phyloP scores from a whole-genome alignment of 2,329 filamentous ascomycete genomes.

The Trichoderma pleuroti region DNA sequence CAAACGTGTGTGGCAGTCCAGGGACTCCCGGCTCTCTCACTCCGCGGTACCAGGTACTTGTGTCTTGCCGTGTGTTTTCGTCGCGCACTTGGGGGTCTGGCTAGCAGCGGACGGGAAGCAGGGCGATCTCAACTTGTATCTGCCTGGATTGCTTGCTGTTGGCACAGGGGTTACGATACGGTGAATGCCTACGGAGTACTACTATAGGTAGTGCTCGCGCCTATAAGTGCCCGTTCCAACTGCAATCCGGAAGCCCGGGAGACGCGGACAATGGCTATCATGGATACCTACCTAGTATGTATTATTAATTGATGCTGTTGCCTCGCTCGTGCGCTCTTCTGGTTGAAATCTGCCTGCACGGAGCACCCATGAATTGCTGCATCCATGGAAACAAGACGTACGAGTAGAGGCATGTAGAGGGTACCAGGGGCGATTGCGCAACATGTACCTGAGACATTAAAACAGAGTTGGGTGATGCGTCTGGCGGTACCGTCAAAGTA shows the following conservation, averaged over 20 bases:
- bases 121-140: background rate
- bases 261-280: background rate
- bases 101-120: background rate
- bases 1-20: background rate
- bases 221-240: background rate
- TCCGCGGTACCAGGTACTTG: background rate
- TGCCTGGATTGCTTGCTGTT: background rate
- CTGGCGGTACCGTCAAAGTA: background rate
- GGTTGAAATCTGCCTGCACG: background rate
- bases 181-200: background rate
- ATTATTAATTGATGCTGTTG: background rate
- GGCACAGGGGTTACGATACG: background rate
- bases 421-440: background rate
- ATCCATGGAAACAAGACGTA: background rate
- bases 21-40: constrained; percentile 5
- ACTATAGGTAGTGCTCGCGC: background rate
- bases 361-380: background rate
- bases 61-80: background rate
- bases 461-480: background rate
- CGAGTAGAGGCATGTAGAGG: background rate
- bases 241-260: background rate
- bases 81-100: background rate
- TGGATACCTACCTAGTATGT: no score
- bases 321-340: background rate
- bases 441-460: constrained; percentile 11